A percentile compares a stretch with the other conserved stretches of the same genome.
These are phyloP conservation scores for Diversispora eburnea DNA, from an alignment of 192 early-diverging fungal genomes.

Conservation along the genomic window DNA sequence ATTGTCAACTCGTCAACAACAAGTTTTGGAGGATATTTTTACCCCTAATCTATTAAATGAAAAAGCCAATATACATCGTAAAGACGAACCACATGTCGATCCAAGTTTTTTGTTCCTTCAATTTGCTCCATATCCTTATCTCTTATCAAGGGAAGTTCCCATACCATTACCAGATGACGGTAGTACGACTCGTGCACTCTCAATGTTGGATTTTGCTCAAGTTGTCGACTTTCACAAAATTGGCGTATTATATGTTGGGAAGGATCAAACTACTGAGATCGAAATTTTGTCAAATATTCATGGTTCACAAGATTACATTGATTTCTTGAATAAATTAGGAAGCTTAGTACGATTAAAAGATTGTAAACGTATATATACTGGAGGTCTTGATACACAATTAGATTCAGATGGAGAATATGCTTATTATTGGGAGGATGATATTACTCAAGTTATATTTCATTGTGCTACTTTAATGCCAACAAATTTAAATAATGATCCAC, in stretches of 20 bases:
- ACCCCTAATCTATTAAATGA: background rate
- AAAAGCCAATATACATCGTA: conserved; percentile 30
- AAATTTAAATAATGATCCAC: conserved; percentile 65
- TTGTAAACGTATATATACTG: conserved; percentile 73
- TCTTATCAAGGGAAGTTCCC: conserved; percentile 54
- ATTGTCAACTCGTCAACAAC: conserved; percentile 31
- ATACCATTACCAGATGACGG: conserved; percentile 72
- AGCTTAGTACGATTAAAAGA: conserved; percentile 62
- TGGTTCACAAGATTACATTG: conserved; percentile 84
- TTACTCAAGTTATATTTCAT: conserved; percentile 89
- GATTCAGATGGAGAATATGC: conserved; percentile 83
- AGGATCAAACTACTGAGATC: conserved; percentile 75
- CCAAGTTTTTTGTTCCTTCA: conserved; percentile 65
- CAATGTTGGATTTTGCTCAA: conserved; percentile 81
- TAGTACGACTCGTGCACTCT: conserved; percentile 67
- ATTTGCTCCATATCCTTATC: conserved; percentile 69
- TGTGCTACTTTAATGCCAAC: conserved; percentile 93
- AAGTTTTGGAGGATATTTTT: conserved; percentile 28
- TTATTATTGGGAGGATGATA: conserved; percentile 78
- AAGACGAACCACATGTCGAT: conserved; percentile 46
- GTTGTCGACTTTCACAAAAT: conserved; percentile 95
- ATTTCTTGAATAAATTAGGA: conserved; percentile 82
- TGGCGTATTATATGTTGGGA: conserved; percentile 88
- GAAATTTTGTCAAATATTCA: conserved; percentile 85
- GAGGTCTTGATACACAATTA: conserved; percentile 80